Evolutionary conservation across 2,329 filamentous ascomycete species (phyloP), one percentile per base, ranked within the genome.

Genomic region (Simplicillium sp.): DNA sequence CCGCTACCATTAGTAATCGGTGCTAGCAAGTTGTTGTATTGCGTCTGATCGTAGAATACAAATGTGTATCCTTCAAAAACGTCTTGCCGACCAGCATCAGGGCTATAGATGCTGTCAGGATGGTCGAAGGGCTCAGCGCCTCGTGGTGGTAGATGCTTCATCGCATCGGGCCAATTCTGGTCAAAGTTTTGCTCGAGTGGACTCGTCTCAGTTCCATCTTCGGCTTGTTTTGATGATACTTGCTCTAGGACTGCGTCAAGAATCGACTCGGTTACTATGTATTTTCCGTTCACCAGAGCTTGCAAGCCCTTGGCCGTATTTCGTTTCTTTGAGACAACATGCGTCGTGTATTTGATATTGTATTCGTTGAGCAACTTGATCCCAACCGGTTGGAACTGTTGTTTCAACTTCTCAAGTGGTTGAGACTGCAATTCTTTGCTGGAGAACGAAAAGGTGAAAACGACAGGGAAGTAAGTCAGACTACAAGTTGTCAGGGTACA

Each of bases 41-140:
- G 90, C 3, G 67, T 67, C 40, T 74, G 61, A 40, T 89, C 81
- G 48, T 89, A 82, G 53, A 97, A 95, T 3, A 98, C 70, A 54
- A 97, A 96, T 0, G 82, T 90, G 53, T 89, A 92, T 3, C 85
- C 86, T 11, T 85, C 77, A 50, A 98, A 97, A 1, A 98, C 70
- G 20, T 81, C 77, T 7, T 67, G 65, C 15, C 92, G 75, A 13
- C 64, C 61, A 0, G 68, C 48, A 46, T 90, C 77, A 0, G 92
- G 90, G 7, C 72, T 68, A 55, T 94, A 90, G 11, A 79, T 74
- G n/a, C 77, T 73, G 9, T 76, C 67, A 0, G 80, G 75, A 37
- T 83, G 75, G 29, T 80, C 70, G 3, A 81, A 75, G 0, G 84
- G 84, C 57, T 97, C 90, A 38, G 80, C 80, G 2, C 84, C 85